Evolutionary conservation across 2,329 filamentous ascomycete genomes (phyloP), one percentile per base, ranked within the genome.

Genomic region (Exophiala bonariae): DNA sequence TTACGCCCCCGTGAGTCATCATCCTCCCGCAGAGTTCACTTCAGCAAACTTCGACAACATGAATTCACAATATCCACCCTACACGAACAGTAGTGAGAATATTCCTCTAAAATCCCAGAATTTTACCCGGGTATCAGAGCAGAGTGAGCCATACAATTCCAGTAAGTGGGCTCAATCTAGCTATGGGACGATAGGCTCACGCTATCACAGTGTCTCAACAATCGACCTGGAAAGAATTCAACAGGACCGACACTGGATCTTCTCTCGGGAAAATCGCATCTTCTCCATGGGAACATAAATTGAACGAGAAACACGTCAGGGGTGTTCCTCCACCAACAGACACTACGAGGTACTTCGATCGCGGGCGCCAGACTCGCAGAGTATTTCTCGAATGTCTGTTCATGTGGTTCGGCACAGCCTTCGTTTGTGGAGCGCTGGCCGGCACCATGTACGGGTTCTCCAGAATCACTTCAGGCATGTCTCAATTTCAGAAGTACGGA

Each of bases 361-460:
- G 44, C 32, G 30, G 38, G 9, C 49, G 49, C 4, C 49, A 52
- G 41, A 47, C 44, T 4, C 39, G 49, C 14, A 23, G 49, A 16
- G 49, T 52, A 3, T 45, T 52, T 28, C 14, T 52, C 20, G 49
- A 52, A 7, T 52, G 49, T 20, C 22, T 52, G 19, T 35, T 41
- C 36, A 48, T 49, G 44, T 54, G 51, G 51, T 44, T 46, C 20
- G 38, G 39, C 22, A 54, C 52, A 11, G 49, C 37, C 8, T 32
- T 35, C 32, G 41, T 54, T 11, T 54, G 52, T 39, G 49, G 26
- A 11, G 48, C 35, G 16, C 33, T 54, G 4, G 44, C 49, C 13
- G 49, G 47, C 11, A 45, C 41, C 33, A 40, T 54, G 35, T 42
- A 43, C 19, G 48, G 48, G 10, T 54, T 51, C 33, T 52, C 48